Evolutionary conservation across 345 rosid species (phyloP).

Genomic region (Mercurialis annua): DNA sequence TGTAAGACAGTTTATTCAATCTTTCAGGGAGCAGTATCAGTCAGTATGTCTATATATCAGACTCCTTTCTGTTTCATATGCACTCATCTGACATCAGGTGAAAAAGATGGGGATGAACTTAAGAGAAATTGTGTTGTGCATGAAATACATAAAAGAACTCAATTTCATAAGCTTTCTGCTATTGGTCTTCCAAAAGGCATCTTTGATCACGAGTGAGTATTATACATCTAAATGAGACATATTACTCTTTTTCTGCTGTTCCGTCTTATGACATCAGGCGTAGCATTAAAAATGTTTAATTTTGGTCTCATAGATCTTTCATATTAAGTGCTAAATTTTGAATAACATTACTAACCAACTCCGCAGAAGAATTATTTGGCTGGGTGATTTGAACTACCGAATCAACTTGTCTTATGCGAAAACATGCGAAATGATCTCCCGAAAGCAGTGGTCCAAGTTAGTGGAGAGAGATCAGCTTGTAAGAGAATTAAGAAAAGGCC

Average conservation of each 20-base stretch:
- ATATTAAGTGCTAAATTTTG: neutral
- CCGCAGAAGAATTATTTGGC: conserved; percentile 82
- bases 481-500: conserved; percentile 62
- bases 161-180: conserved; percentile 53
- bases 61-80: conserved; percentile 79
- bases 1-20: conserved; percentile 19
- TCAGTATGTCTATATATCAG: conserved; percentile 91
- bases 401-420: conserved; percentile 69
- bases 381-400: conserved; percentile 92
- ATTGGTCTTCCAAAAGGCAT: conserved; percentile 66
- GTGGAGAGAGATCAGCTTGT: conserved; percentile 81
- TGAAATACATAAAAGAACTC: conserved; percentile 81
- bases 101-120: conserved; percentile 80
- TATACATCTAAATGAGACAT: neutral
- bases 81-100: conserved; percentile 86
- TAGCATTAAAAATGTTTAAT: neutral
- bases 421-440: conserved; percentile 57
- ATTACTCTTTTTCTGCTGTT: conserved; percentile 1
- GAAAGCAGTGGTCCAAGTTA: conserved; percentile 64
- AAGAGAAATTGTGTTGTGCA: conserved; percentile 86
- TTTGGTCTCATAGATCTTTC: neutral
- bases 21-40: conserved; percentile 87
- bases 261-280: neutral
- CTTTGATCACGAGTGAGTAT: conserved; percentile 78
- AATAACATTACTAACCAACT: conserved; percentile 4